Evolutionary conservation across 306 rosid species (phyloP), one percentile per base, ranked within the genome.

Genomic region (Prunus mongolica): DNA sequence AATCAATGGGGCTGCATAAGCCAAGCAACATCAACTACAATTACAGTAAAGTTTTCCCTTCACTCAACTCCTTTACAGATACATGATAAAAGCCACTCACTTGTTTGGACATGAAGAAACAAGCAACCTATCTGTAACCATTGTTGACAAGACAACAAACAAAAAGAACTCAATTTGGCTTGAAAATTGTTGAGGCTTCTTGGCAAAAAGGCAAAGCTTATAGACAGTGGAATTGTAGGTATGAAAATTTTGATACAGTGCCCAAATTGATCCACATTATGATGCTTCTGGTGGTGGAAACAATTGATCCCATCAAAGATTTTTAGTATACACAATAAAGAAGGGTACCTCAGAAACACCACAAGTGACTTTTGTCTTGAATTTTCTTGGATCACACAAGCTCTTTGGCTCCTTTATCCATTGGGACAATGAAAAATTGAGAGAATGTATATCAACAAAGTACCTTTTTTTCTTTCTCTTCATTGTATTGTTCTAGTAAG

Each of bases 401-500:
- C 71, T 54, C 79, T 60, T 62, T 57, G 65, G 81, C 68, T 46
- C 60, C 78, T 64, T 71, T 63, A 63, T 70, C 55, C 75, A 6
- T 54, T 41, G 46, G 70, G 67, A 41, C 75, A 28, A 50, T 25
- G 51, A 72, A 65, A 52, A 62, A 27, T 65, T 41, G 68, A 34
- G 66, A 50, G 51, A 58, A 69, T 5, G 77, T 52, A 51, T 80
- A 80, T 78, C 76, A 82, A 79, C 86, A 86, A 85, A 72, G 76
- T 27, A 45, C 57, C 73, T 9, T 12, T 11, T 44, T 54, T 78
- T 8, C 12, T 65, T 16, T 15, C 20, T 34, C 50, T 81, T 89
- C 88, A 92, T 83, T 84, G 97, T 81, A 92, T 87, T 46, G 96
- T 90, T 52, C 88, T 86, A 38, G 96, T 88, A 72, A 92, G 97